Evolutionary conservation across 371 early-diverging fungal species (phyloP), one percentile per base, ranked within the genome.

Genomic region (Apophysomyces sp.): DNA sequence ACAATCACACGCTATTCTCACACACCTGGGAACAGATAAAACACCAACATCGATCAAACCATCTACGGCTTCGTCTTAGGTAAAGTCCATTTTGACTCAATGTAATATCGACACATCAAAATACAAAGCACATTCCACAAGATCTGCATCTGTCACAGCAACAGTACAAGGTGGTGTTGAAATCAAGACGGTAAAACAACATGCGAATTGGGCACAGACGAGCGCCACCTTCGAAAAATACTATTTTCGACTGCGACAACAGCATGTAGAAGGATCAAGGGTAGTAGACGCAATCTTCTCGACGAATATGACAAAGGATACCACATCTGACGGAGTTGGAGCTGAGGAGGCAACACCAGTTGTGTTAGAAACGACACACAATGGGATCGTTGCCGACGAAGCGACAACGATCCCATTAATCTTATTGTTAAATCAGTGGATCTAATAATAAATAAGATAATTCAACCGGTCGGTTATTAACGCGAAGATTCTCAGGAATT

Each of bases 141-240:
- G 56, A 9, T 30, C 57, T 7, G 62, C 52, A 0, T 7, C 57
- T 1, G 57, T 51, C 1, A 62, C 52, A 15, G 52, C 49, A 7
- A 57, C 56, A 28, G 52, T 62, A 7, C 30, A 52, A 37, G 27
- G 32, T 13, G 57, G 57, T 2, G 15, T 29, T 5, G 31, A 16
- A 3, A 63, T 57, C 21, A n/a, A 63, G 2, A 24, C 12, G 8
- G 52, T 57, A 1, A 63, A 63, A 39, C 21, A 57, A 39, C 57
- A 63, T 29, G 63, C 53, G 29, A 57, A 63, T 21, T 63, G 63
- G 63, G 39, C 57, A 16, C 1, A 2, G 0, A 24, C 27, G 2
- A 7, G 52, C 0, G 37, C 55, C 11, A 57, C 57, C 2, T 60
- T 65, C 8, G 65, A 65, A 55, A 26, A 28, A n/a, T 59, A 37